Percentiles rank a stretch among this genome's conserved stretches.
Conservation (phyloP, 2,329 filamentous ascomycete species). For the Apiospora pterosperma region DNA sequence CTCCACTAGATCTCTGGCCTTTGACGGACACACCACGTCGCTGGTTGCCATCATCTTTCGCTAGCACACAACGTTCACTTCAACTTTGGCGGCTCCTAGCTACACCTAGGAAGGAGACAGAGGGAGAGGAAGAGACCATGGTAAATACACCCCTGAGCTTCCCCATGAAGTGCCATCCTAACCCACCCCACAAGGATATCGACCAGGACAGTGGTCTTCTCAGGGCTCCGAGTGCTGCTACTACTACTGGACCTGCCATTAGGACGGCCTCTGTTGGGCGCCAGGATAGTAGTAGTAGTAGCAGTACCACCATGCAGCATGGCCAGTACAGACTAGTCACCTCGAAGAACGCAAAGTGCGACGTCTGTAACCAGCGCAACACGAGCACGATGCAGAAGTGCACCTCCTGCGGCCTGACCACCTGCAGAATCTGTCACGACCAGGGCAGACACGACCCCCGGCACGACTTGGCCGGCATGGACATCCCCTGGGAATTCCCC, state of each 20-base stretch:
- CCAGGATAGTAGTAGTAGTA: too few relatives aligned
- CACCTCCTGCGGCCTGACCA: conserved; percentile 10
- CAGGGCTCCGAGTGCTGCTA: neutral
- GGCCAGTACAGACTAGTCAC: conserved; percentile 5
- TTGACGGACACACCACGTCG: too few relatives aligned
- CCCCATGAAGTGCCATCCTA: neutral
- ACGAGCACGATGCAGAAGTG: conserved; percentile 14
- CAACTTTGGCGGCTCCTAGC: too few relatives aligned
- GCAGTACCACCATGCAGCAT: neutral
- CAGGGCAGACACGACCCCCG: conserved; percentile 9
- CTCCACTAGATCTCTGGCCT: too few relatives aligned
- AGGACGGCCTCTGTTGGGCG: too few relatives aligned
- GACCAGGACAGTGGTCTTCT: neutral
- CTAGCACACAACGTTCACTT: too few relatives aligned
- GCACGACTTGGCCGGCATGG: conserved; percentile 8
- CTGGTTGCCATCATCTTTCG: too few relatives aligned
- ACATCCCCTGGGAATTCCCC: conserved; percentile 11
- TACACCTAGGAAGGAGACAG: too few relatives aligned
- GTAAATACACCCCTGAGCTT: neutral
- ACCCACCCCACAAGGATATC: neutral
- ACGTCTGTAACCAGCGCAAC: conserved; percentile 7
- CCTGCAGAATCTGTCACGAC: conserved; percentile 12
- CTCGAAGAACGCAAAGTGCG: conserved; percentile 4
- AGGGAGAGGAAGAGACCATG: neutral
- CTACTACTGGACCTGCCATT: neutral